Percentiles rank a stretch among this genome's conserved stretches.
phyloP scores from a whole-genome alignment of 163 green algal genomes.

The Scenedesmus sp. region DNA sequence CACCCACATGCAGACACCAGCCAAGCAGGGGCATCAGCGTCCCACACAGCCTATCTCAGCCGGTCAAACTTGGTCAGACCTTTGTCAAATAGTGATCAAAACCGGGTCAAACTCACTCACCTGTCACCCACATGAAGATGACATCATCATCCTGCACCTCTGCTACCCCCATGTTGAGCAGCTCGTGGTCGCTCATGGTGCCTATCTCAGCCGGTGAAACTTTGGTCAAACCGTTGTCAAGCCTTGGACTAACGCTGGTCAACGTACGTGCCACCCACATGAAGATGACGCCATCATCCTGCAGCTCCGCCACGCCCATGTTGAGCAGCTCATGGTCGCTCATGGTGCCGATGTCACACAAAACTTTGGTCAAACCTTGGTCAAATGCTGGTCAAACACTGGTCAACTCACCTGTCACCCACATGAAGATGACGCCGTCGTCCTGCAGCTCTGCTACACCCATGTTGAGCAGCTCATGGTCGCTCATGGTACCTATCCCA shows the following conservation, averaged over 20 bases:
- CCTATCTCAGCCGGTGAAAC: not conserved
- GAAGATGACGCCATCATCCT: slow-evolving; percentile 92
- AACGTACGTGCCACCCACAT: slow-evolving; percentile 86
- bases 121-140: slow-evolving; percentile 94
- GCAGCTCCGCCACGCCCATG: slow-evolving; percentile 81
- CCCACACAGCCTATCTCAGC: slow-evolving; percentile 10
- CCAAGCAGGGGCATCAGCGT: slow-evolving; percentile 75
- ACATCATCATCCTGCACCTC: slow-evolving; percentile 88
- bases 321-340: slow-evolving; percentile 82
- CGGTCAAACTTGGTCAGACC: not conserved
- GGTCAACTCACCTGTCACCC: slow-evolving; percentile 81
- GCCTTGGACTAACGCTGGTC: not conserved
- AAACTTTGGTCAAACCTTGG: not conserved
- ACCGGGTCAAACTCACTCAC: slow-evolving; percentile 44
- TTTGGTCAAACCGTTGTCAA: not conserved
- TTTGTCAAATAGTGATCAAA: not conserved
- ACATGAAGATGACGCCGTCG: slow-evolving; percentile 92
- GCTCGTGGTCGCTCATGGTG: slow-evolving; percentile 91
- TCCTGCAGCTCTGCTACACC: slow-evolving; percentile 86
- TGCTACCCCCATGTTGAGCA: slow-evolving; percentile 85
- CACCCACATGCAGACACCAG: slow-evolving; percentile 92
- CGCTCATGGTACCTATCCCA: slow-evolving; percentile 87
- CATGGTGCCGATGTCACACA: too few species aligned
- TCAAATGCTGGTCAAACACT: not conserved
- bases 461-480: slow-evolving; percentile 90